Base-by-base conservation (phyloP, 1,284 basidiomycete species). In the Leucocoprinus gongylophorus region DNA sequence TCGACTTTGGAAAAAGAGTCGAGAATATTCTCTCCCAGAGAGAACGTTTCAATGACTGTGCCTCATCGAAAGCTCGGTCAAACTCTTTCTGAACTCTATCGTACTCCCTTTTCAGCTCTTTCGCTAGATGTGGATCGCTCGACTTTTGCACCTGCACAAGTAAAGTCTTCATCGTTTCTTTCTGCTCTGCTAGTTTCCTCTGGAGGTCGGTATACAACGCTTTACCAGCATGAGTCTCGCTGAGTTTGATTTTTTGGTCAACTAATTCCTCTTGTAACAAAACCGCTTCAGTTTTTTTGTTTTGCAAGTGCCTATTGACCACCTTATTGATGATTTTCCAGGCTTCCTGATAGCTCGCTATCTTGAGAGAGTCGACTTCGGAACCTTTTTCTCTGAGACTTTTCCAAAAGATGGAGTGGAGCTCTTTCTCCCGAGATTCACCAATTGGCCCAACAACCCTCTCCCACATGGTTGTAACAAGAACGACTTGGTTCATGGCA, bases 391-490 rank as follows among this genome's bases (percentile, higher is more conserved):
- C 48, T 5, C 62, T 44, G 53, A 67, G 59, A 1, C 45, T 37
- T 13, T 57, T 56, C 62, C 63, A 62, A 48, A 58, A 65, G 0
- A 54, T 56, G 5, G 28, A 17, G 42, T 46, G 54, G n/a, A 70
- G 59, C 29, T 68, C 62, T 1, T 30, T 45, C 47, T 66, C 65
- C 28, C 61, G 56, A 13, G 49, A 29, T 18, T 58, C 53, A 1
- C 58, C 62, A 5, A 51, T 46, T 3, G 52, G 38, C 2, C 33
- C 23, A 1, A 49, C 47, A 12, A 58, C 47, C 12, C 50, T 41
- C 23, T 65, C 65, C 75, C 75, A 78, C 69, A 73, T 74, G 38
- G 68, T 78, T 47, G 76, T 76, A 23, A 69, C 69, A 48, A 78
- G 61, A 30, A 71, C 61, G 29, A 78, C 75, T 57, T 76, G 75